phyloP scores from a whole-genome alignment of 2,329 filamentous ascomycete genomes.

The Cladobotryum protrusum region DNA sequence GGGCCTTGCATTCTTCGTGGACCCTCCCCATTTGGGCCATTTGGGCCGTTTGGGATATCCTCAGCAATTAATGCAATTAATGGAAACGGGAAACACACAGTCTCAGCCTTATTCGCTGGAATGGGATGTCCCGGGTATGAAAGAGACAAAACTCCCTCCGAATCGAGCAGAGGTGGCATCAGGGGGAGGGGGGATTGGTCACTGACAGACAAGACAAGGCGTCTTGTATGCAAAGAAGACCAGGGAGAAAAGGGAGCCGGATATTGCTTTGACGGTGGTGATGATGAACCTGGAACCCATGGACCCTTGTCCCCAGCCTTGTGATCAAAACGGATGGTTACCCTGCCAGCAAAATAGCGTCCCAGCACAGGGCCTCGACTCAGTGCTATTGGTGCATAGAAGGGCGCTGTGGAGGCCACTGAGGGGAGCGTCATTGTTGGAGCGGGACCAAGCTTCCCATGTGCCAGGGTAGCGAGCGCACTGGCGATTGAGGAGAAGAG shows the following conservation, averaged over 20 bases:
- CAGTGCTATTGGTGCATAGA: neutral
- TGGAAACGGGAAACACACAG: neutral
- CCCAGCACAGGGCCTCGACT: neutral
- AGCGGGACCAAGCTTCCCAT: slow-evolving; percentile 7
- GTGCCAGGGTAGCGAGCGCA: slow-evolving; percentile 6
- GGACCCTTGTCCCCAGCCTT: neutral
- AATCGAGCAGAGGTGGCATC: neutral
- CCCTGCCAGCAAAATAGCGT: slow-evolving; percentile 9
- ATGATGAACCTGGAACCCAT: neutral
- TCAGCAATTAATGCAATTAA: no score
- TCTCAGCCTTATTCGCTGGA: slow-evolving; percentile 9
- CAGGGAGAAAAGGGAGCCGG: neutral
- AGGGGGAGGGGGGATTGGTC: no score
- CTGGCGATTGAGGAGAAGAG: slow-evolving; percentile 1
- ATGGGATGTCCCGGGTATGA: neutral
- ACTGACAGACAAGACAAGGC: no score
- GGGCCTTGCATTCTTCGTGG: no score
- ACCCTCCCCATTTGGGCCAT: no score
- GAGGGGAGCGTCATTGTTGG: slow-evolving; percentile 1
- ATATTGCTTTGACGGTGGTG: neutral
- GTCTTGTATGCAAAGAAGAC: no score
- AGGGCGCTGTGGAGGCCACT: neutral
- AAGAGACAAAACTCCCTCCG: neutral
- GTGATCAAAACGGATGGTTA: slow-evolving; percentile 2
- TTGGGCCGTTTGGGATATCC: no score